phyloP scores from a whole-genome alignment of 2,329 filamentous ascomycete genomes.

The Venturia aucupariae region DNA sequence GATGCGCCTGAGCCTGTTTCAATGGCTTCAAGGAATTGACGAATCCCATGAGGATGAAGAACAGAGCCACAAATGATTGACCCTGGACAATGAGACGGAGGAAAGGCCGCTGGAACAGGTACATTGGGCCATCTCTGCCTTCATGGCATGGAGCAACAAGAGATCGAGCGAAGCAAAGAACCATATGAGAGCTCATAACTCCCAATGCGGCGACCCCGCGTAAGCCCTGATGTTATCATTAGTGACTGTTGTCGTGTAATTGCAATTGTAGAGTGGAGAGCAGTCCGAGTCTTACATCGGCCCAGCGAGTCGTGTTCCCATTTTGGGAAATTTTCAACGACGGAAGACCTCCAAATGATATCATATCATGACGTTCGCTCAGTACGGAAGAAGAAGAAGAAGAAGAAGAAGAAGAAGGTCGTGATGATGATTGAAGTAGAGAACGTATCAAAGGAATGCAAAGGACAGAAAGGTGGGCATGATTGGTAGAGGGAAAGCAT shows the following conservation, averaged over 20 bases:
- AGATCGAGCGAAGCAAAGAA: conserved; percentile 7
- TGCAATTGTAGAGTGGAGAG: background rate
- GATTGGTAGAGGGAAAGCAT: background rate
- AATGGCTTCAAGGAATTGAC: conserved; percentile 24
- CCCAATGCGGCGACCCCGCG: conserved; percentile 14
- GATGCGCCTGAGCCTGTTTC: conserved; percentile 20
- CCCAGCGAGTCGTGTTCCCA: conserved; percentile 7
- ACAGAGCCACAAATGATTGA: conserved; percentile 22
- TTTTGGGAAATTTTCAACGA: background rate
- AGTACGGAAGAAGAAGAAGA: too few relatives aligned
- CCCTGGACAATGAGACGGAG: conserved; percentile 21
- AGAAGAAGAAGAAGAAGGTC: too few relatives aligned
- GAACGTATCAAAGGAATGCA: background rate
- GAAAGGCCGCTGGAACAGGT: conserved; percentile 23
- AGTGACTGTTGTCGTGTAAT: background rate
- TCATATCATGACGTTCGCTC: conserved; percentile 2
- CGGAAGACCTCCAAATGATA: background rate
- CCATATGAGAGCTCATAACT: conserved; percentile 13
- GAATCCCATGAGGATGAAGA: conserved; percentile 25
- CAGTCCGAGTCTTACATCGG: conserved; percentile 2
- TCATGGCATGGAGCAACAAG: conserved; percentile 1
- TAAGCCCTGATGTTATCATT: conserved; percentile 1
- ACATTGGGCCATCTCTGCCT: conserved; percentile 17
- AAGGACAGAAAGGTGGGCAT: background rate
- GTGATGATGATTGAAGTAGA: background rate